Evolutionary conservation across 345 rosid species (phyloP), one percentile per base, ranked within the genome.

Genomic region (Geranium brycei): DNA sequence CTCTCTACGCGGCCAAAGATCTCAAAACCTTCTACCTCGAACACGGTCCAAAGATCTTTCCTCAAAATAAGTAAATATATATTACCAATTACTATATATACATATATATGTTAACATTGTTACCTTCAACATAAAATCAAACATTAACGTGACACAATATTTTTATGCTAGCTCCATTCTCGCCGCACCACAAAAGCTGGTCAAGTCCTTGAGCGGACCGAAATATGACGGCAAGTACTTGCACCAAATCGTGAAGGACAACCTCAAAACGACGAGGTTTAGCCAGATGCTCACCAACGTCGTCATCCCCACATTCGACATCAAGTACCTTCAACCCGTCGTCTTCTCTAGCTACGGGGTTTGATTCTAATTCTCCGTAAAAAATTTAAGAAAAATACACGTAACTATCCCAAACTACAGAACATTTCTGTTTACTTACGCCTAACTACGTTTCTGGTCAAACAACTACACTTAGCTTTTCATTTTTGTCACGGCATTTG

Each of bases 1-100:
- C 93, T 10, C 62, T 87, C 16, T 85, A 81, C 35, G 83, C 86
- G 2, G 91, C 88, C 58, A 77, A 80, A 57, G 96, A 89, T 28
- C 80, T 89, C 31, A 83, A 73, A 1, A 74, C 66, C 4, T 86
- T 86, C 40, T 86, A 82, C 65, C 73, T 84, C 10, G 57, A 73
- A 0, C 75, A 88, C 13, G 69, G 84, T 66, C 87, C 85, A 0
- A 77, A 76, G 62, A 84, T 88, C 57, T 88, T 83, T 64, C 85
- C 89, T 18, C 88, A 86, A 51, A 18, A 62, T 10, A 68, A 61
- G 81, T 66, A 23, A 23, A 23, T 23, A 23, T 23, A 23, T 23
- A 23, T n/a, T n/a, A n/a, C n/a, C n/a, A n/a, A n/a, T n/a, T n/a
- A n/a, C n/a, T n/a, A n/a, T n/a, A n/a, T n/a, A n/a, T n/a, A n/a